Base-by-base conservation (phyloP, 2,329 filamentous ascomycete genomes). In the Ophiostoma pallidulum region DNA sequence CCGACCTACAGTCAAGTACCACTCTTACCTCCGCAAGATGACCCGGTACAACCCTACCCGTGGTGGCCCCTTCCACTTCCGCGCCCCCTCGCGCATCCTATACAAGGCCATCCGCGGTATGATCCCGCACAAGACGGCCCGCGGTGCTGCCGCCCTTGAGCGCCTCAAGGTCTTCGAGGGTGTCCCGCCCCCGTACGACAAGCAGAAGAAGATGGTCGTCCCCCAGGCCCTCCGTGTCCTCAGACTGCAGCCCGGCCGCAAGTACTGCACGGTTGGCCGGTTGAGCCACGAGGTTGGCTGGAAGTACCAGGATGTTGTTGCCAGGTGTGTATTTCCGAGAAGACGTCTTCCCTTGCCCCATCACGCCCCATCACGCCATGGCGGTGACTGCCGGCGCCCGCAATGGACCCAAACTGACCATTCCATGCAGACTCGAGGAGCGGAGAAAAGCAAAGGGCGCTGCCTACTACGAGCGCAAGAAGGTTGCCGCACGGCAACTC, bases 401-500 rank as follows among this genome's bases (percentile, higher is more conserved):
- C n/a, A n/a, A n/a, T n/a, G n/a, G n/a, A n/a, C n/a, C n/a, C n/a
- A n/a, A n/a, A n/a, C n/a, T 38, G 19, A 36, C 33, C 13, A 36
- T 18, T 39, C 44, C n/a, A n/a, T 51, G 61, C 65, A 97, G 92
- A 75, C 82, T 98, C 67, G 92, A 98, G 82, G 92, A 98, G 82
- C 83, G 91, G 75, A 87, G 92, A 80, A 98, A 98, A 82, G 91
- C 94, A 73, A 98, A 97, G 88, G 85, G 89, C 67, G 82, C 86
- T 62, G 92, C 92, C 70, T 98, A 96, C 86, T 97, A 97, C 82
- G 90, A 94, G 81, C 89, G 90, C 82, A 98, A 97, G 92, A 95
- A 94, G 88, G 81, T 88, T 61, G 86, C 86, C 62, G 80, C 84
- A 70, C 86, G 85, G 80, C 87, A 94, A 77, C 75, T 96, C 63